Evolutionary conservation across 2,329 filamentous ascomycete species (phyloP), one percentile per base, ranked within the genome.

Genomic region (Trichoderma sp.): DNA sequence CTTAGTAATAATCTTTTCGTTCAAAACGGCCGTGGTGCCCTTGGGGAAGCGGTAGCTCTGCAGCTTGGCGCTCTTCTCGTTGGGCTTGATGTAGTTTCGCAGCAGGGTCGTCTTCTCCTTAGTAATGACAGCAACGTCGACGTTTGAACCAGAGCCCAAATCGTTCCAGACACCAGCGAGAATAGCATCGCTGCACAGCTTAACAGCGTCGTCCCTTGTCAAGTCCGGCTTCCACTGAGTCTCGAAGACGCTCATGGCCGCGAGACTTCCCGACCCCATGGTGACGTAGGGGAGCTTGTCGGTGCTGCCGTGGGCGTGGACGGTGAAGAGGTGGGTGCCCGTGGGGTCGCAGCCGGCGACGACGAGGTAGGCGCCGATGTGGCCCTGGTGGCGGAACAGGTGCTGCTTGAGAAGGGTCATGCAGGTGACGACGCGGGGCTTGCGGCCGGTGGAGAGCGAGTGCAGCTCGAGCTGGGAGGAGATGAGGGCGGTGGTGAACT

Each of bases 371-470:
- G 97, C 97, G 80, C 97, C 97, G 80, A 99, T 98, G 88, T 99
- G 91, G 80, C 97, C 97, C 85, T 99, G 97, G 89, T 99, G 94
- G 81, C 94, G 93, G 93, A 99, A 99, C 78, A 99, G 94, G 85
- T 99, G 97, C 88, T 99, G 97, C 90, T 99, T 99, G 79, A 99
- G 93, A 89, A 99, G 93, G 69, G 97, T 99, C 97, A 99, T 99
- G 89, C 95, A 97, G 78, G 97, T 99, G 80, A 98, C 95, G 80
- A 99, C 97, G 83, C 97, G 95, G 76, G 97, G 96, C 86, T 97
- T 95, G 85, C 97, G 96, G 85, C 96, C 96, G 35, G 97, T 98
- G 75, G 95, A 98, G 81, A 99, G 93, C 74, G 96, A 91, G 89
- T 99, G 97, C 77, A 99, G 92, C 88, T 99, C 97, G 84, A 99